A percentile compares a stretch with the other conserved stretches of the same genome.
Evolutionary conservation across 2,329 filamentous ascomycete species (phyloP).

Genomic region (Fusarium sp.): DNA sequence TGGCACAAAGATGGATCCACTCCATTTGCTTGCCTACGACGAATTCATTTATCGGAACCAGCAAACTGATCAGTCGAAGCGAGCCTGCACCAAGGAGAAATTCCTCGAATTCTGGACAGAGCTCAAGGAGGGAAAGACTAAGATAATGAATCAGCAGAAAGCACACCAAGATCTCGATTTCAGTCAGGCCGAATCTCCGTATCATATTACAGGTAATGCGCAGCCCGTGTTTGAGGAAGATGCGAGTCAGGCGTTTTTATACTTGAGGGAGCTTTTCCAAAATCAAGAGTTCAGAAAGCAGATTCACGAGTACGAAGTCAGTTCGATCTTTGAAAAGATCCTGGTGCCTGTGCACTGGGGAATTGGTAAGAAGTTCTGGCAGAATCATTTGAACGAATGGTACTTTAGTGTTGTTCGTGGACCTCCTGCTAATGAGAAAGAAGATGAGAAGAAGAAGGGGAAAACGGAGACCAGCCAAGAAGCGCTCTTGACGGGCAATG

Average conservation of each 20-base stretch:
- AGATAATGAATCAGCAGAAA: neutral
- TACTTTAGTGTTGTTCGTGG: too few species aligned
- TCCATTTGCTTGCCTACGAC: neutral
- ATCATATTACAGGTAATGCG: neutral
- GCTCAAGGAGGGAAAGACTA: neutral
- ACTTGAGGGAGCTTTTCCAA: neutral
- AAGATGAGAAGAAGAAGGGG: too few species aligned
- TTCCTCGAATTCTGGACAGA: neutral
- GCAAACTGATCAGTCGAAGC: fast-evolving
- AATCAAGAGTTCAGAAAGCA: neutral
- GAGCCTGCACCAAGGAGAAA: neutral
- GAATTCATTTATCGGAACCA: neutral
- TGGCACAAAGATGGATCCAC: neutral
- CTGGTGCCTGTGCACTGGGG: too few species aligned
- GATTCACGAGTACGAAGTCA: too few species aligned
- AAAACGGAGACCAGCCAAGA: too few species aligned
- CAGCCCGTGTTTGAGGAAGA: neutral
- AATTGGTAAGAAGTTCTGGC: too few species aligned
- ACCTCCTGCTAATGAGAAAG: too few species aligned
- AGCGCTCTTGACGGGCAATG: too few species aligned
- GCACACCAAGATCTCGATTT: neutral
- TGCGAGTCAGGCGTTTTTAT: neutral
- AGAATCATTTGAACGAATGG: too few species aligned
- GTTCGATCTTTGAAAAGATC: too few species aligned
- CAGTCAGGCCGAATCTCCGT: neutral